These are phyloP conservation scores for Boletus fagicola DNA, from an alignment of 768 basidiomycete species.

Conservation along the genomic window DNA sequence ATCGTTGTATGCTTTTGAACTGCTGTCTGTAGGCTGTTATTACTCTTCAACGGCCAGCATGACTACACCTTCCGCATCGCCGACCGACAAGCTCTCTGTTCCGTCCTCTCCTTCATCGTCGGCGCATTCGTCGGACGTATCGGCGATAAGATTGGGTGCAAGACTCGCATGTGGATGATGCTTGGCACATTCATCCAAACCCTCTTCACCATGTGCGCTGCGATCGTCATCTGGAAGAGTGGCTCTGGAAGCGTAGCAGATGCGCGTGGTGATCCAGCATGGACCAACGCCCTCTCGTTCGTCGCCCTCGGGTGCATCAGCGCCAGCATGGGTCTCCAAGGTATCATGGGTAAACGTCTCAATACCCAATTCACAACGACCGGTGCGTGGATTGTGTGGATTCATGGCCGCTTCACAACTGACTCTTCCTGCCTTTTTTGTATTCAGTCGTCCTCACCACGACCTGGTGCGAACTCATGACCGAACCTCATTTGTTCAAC, in stretches of 20 bases:
- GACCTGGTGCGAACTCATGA: slow-evolving; percentile 86
- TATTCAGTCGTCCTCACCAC: slow-evolving; percentile 74
- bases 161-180: slow-evolving; percentile 73
- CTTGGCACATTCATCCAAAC: slow-evolving; percentile 71
- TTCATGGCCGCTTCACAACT: background rate
- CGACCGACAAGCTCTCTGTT: slow-evolving; percentile 81
- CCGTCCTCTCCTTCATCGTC: slow-evolving; percentile 70
- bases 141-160: slow-evolving; percentile 78
- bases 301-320: slow-evolving; percentile 78
- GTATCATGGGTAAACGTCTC: slow-evolving; percentile 78
- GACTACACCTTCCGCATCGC: slow-evolving; percentile 69
- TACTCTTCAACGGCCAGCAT: no score
- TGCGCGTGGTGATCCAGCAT: slow-evolving; percentile 60
- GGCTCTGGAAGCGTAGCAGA: slow-evolving; percentile 53
- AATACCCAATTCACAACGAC: slow-evolving; percentile 79
- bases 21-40: no score
- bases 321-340: slow-evolving; percentile 74
- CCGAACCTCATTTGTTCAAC: slow-evolving; percentile 73
- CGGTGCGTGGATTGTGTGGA: slow-evolving; percentile 41
- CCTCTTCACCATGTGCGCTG: slow-evolving; percentile 70
- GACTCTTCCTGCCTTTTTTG: background rate
- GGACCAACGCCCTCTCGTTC: slow-evolving; percentile 66
- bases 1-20: no score
- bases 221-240: slow-evolving; percentile 70
- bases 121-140: slow-evolving; percentile 79